These are phyloP conservation scores for Albizia julibrissin DNA, from an alignment of 306 rosid species.

Conservation along the genomic window DNA sequence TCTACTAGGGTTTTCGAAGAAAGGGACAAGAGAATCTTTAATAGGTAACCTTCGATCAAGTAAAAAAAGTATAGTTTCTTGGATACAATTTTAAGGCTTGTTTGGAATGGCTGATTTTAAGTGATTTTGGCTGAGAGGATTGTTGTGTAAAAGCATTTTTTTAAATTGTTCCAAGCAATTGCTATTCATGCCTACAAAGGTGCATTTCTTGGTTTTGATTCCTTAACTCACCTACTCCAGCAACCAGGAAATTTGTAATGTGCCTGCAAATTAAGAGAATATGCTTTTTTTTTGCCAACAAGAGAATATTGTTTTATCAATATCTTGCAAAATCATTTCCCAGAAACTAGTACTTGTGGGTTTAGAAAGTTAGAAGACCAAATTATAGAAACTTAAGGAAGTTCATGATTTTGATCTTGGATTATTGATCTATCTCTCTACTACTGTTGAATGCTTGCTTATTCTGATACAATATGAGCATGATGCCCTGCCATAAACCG, in stretches of 20 bases:
- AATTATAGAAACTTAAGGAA: conserved; percentile 55
- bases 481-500: conserved; percentile 89
- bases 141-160: too few species aligned
- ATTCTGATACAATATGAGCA: conserved; percentile 62
- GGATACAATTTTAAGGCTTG: too few species aligned
- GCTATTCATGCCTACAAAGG: conserved; percentile 45
- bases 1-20: too few species aligned
- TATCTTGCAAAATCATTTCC: background rate
- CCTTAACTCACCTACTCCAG: conserved; percentile 45
- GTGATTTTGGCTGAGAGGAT: too few species aligned
- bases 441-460: conserved; percentile 63
- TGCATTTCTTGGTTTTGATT: conserved; percentile 34
- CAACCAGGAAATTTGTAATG: conserved; percentile 49
- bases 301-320: background rate
- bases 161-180: too few species aligned
- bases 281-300: too few species aligned
- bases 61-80: too few species aligned
- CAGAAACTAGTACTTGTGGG: background rate
- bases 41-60: too few species aligned
- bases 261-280: conserved; percentile 33
- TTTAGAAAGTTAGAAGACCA: background rate
- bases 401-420: conserved; percentile 62
- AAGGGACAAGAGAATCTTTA: too few species aligned
- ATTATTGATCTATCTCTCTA: conserved; percentile 61
- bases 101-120: background rate